Base-by-base conservation (phyloP, 2,329 filamentous ascomycete species). In the Botrytis hyacinthi region DNA sequence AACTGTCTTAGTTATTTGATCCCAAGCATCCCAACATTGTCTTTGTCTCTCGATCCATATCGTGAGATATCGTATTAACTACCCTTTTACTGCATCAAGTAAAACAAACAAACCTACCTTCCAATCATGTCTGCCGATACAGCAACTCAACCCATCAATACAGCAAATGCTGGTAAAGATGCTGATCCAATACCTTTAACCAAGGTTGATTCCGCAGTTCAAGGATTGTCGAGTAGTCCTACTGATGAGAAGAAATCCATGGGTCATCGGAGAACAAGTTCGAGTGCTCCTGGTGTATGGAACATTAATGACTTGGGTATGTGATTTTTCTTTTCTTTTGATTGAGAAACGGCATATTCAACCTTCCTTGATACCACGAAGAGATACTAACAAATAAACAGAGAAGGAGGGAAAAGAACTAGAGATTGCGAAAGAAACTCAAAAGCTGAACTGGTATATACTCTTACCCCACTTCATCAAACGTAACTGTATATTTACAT, bases 201-300 rank as follows among this genome's bases (percentile, higher is more conserved):
- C 84, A 97, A 97, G 87, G 90, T 97, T 86, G 95, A 98, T 84
- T 97, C 95, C 75, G 94, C 93, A 86, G 90, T 97, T 81, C 91
- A 94, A 82, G 93, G 93, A 83, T 84, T 95, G 80, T 88, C 89
- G 78, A 87, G 88, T 80, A 91, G 90, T 74, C 88, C 92, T 48
- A 86, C 88, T 74, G 88, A 91, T 81, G 91, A 94, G 77, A 85
- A 86, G 77, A 85, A 86, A 79, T 88, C 88, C 82, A 89, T 88
- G 81, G 84, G 84, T 77, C 88, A 91, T 81, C 88, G 91, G 79
- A 89, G 94, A 84, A 85, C 87, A 76, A 94, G 93, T 83, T 95
- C 93, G 73, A 89, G 87, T 80, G 88, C 88, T 63, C 87, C 91
- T 75, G 93, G 92, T 78, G 90, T 95, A 73, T 90, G 87, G 84